Evolutionary conservation across 768 basidiomycete species (phyloP).

Genomic region (Tricholoma sp.): DNA sequence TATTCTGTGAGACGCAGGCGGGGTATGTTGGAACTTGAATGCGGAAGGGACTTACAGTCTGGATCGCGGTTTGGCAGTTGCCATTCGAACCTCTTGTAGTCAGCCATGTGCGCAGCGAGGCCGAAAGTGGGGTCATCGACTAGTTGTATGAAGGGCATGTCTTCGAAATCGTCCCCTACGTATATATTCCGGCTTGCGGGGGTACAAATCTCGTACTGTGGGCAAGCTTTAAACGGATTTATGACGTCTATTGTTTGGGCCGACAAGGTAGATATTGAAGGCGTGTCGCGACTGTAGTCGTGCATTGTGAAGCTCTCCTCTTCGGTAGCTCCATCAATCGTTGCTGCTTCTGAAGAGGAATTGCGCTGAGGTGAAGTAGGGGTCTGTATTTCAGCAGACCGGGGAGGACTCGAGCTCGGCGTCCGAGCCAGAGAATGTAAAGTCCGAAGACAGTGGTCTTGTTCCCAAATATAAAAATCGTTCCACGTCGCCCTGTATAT

Average conservation of each 20-base stretch:
- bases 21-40: not conserved
- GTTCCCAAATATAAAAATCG: conserved; percentile 21
- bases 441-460: conserved; percentile 12
- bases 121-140: conserved; percentile 56
- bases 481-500: conserved; percentile 14
- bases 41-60: conserved; percentile 27
- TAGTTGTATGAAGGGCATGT: conserved; percentile 58
- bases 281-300: conserved; percentile 7
- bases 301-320: conserved; percentile 12
- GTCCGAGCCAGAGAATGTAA: conserved; percentile 13
- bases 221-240: conserved; percentile 19
- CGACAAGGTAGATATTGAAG: conserved; percentile 7
- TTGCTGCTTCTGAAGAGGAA: not conserved
- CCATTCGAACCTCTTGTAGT: conserved; percentile 50
- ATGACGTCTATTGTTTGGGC: conserved; percentile 6
- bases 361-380: not conserved
- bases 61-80: conserved; percentile 28
- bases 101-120: conserved; percentile 28
- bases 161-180: conserved; percentile 52
- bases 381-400: not conserved
- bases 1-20: not conserved
- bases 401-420: not conserved
- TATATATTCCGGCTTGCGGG: conserved; percentile 42
- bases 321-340: not conserved
- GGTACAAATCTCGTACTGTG: conserved; percentile 54